phyloP scores from a whole-genome alignment of 176 grass and related monocot genomes.

The Oryza coarctata region DNA sequence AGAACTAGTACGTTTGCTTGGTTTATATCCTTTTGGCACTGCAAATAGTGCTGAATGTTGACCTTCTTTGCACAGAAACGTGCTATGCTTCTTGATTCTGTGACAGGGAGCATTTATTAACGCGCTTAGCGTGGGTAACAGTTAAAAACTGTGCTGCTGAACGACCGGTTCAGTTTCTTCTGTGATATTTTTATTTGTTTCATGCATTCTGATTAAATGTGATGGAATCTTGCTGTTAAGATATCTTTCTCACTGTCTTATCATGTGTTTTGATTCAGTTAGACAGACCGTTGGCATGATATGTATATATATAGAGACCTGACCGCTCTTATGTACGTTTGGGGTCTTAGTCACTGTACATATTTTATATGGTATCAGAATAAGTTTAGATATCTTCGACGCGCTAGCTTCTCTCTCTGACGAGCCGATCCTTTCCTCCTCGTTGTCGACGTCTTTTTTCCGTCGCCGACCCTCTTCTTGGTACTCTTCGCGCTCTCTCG shows the following conservation, averaged over 20 bases:
- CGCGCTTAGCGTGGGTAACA: not conserved
- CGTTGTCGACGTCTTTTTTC: too few species aligned
- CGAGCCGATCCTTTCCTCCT: too few species aligned
- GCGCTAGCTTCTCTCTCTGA: too few species aligned
- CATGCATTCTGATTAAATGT: not conserved
- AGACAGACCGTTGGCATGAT: too few species aligned
- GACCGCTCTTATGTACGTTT: too few species aligned
- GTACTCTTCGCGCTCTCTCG: too few species aligned
- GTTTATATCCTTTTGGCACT: not conserved
- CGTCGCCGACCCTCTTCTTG: too few species aligned
- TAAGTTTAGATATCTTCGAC: too few species aligned
- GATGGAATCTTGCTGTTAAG: not conserved
- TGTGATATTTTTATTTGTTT: not conserved
- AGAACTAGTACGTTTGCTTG: not conserved
- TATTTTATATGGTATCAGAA: too few species aligned
- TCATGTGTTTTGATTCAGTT: too few species aligned
- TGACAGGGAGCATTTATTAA: not conserved
- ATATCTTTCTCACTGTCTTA: not conserved
- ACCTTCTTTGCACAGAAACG: not conserved
- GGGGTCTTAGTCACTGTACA: too few species aligned
- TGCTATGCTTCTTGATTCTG: not conserved
- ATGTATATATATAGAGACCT: too few species aligned
- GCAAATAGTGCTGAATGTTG: conserved; percentile 19
- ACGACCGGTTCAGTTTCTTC: not conserved
- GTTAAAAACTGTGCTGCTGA: not conserved